phyloP scores from a whole-genome alignment of 208 protist genomes.

The Naegleria gruberi region DNA sequence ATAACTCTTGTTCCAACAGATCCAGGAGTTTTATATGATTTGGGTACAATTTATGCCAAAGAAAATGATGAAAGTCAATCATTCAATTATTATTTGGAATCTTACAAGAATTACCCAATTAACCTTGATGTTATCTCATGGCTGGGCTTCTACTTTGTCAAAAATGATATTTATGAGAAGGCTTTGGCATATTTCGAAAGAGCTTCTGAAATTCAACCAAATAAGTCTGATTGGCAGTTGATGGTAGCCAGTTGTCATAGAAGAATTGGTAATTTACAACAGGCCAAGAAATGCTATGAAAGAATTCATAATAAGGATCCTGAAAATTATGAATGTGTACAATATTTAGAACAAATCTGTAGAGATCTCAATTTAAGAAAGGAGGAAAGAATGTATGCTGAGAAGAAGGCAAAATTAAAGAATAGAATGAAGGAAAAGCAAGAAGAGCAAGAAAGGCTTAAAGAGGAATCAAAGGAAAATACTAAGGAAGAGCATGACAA shows the following conservation, averaged over 20 bases:
- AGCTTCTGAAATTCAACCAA: slow-evolving; percentile 84
- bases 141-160: slow-evolving; percentile 91
- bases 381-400: slow-evolving; percentile 38
- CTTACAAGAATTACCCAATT: slow-evolving; percentile 88
- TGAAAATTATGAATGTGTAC: slow-evolving; percentile 85
- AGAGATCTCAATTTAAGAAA: slow-evolving; percentile 72
- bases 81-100: slow-evolving; percentile 87
- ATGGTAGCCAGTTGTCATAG: slow-evolving; percentile 89
- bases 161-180: slow-evolving; percentile 92
- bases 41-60: slow-evolving; percentile 79
- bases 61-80: slow-evolving; percentile 79
- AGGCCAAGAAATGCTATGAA: slow-evolving; percentile 84
- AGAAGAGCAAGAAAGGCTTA: not conserved
- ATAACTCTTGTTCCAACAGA: slow-evolving; percentile 73
- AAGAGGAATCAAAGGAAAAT: not conserved
- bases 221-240: slow-evolving; percentile 89
- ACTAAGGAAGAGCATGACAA: not conserved
- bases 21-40: slow-evolving; percentile 74
- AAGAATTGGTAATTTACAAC: slow-evolving; percentile 70
- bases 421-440: slow-evolving; percentile 5
- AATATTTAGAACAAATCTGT: slow-evolving; percentile 84
- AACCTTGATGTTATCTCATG: slow-evolving; percentile 95
- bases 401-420: not conserved
- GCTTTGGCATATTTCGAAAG: slow-evolving; percentile 91
- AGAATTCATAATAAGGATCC: slow-evolving; percentile 76